phyloP scores from a whole-genome alignment of 257 asterid species.

The Schizonepeta tenuifolia region DNA sequence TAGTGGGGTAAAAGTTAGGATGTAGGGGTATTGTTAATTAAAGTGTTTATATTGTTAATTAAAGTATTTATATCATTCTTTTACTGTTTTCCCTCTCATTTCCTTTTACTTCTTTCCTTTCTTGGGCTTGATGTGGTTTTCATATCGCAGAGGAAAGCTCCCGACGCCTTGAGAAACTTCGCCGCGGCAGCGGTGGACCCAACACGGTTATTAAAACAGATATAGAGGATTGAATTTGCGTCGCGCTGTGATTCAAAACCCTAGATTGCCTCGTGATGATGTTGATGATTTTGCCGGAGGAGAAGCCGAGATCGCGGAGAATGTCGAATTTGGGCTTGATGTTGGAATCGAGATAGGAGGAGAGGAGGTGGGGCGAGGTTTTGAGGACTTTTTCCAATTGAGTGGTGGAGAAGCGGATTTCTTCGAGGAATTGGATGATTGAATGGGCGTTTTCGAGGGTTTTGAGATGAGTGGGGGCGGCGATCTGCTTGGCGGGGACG shows the following conservation, averaged over 20 bases:
- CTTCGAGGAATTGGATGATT: conserved; percentile 30
- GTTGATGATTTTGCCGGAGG: conserved; percentile 27
- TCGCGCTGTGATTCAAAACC: conserved; percentile 27
- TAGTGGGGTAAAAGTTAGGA: too few relatives aligned
- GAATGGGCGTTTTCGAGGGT: conserved; percentile 35
- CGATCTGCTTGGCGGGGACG: conserved; percentile 3
- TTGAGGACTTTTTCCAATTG: too few relatives aligned
- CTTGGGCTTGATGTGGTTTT: too few relatives aligned
- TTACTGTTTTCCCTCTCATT: too few relatives aligned
- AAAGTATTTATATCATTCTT: too few relatives aligned
- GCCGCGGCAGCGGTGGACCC: conserved; percentile 36
- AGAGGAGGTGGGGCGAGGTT: too few relatives aligned
- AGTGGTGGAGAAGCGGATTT: conserved; percentile 43
- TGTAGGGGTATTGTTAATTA: too few relatives aligned
- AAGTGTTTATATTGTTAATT: too few relatives aligned
- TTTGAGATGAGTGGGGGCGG: conserved; percentile 27
- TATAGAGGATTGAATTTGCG: conserved; percentile 31
- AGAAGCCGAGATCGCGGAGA: conserved; percentile 41
- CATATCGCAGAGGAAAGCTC: conserved; percentile 30
- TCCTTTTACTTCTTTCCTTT: too few relatives aligned
- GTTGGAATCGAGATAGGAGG: too few relatives aligned
- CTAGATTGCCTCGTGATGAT: conserved; percentile 34
- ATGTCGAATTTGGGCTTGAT: conserved; percentile 46
- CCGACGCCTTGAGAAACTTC: too few relatives aligned
- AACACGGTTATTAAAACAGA: conserved; percentile 29